phyloP scores from a whole-genome alignment of 768 basidiomycete species.

The Cyathus striatus region DNA sequence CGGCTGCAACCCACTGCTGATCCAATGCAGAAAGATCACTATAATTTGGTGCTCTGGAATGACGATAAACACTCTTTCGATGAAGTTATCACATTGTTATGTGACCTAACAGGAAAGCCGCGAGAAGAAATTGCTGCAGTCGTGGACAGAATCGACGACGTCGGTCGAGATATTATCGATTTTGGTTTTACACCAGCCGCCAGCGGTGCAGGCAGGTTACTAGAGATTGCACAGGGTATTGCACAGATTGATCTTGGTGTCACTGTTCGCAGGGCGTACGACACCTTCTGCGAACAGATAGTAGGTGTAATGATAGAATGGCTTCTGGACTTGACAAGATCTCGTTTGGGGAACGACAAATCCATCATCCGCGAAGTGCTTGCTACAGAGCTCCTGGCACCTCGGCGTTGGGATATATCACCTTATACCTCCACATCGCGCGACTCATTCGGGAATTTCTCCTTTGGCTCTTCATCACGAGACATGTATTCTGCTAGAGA shows the following conservation, averaged over 20 bases:
- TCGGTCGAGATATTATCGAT: constrained; percentile 81
- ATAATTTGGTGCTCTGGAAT: constrained; percentile 87
- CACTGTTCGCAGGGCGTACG: constrained; percentile 80
- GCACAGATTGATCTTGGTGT: constrained; percentile 89
- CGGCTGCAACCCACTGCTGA: constrained; percentile 72
- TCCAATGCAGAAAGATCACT: constrained; percentile 75
- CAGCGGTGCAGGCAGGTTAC: constrained; percentile 42
- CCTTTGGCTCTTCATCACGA: too few relatives aligned
- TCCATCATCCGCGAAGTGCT: constrained; percentile 69
- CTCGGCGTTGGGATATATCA: constrained; percentile 54
- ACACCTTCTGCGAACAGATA: constrained; percentile 86
- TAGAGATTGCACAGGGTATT: constrained; percentile 77
- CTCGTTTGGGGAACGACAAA: constrained; percentile 62
- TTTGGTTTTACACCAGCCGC: constrained; percentile 63
- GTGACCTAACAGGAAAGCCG: constrained; percentile 48
- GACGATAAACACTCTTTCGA: constrained; percentile 95
- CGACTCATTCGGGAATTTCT: too few relatives aligned
- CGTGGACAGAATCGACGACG: constrained; percentile 63
- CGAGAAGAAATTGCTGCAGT: constrained; percentile 53
- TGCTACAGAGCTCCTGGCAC: constrained; percentile 61
- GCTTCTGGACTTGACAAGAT: constrained; percentile 76
- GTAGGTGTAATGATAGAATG: constrained; percentile 81
- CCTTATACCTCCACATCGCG: too few relatives aligned
- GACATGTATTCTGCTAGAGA: too few relatives aligned
- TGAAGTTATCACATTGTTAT: constrained; percentile 74